Conservation (phyloP, 2,329 filamentous ascomycete genomes). For the Alternaria conjuncta region DNA sequence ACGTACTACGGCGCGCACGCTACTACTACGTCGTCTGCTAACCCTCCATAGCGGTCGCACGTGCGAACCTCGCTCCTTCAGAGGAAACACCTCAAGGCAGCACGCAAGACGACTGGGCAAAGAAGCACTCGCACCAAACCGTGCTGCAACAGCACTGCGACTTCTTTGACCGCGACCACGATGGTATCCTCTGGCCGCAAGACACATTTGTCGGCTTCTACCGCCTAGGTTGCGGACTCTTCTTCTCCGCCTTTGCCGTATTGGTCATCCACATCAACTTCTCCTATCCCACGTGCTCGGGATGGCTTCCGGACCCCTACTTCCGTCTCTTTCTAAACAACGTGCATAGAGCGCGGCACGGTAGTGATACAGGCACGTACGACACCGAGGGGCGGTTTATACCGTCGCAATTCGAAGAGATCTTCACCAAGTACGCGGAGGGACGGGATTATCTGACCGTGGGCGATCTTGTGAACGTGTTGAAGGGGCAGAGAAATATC, state of each 20-base stretch:
- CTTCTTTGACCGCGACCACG: slow-evolving; percentile 60
- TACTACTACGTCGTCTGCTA: not conserved
- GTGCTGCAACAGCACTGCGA: slow-evolving; percentile 61
- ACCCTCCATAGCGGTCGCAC: slow-evolving; percentile 44
- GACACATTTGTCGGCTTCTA: slow-evolving; percentile 60
- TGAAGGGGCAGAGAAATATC: slow-evolving; percentile 51
- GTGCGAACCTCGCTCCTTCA: slow-evolving; percentile 52
- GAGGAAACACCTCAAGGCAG: slow-evolving; percentile 52
- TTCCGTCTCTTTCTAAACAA: slow-evolving; percentile 52
- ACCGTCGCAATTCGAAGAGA: slow-evolving; percentile 57
- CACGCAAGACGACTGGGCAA: slow-evolving; percentile 46
- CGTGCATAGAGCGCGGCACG: slow-evolving; percentile 54
- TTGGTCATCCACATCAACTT: slow-evolving; percentile 59
- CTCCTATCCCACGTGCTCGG: slow-evolving; percentile 56
- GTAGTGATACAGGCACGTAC: slow-evolving; percentile 52
- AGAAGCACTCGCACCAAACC: slow-evolving; percentile 49
- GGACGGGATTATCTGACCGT: slow-evolving; percentile 50
- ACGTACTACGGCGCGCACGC: not conserved
- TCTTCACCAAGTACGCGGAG: slow-evolving; percentile 55
- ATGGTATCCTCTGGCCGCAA: slow-evolving; percentile 60
- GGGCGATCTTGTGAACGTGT: slow-evolving; percentile 47
- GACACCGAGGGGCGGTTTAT: slow-evolving; percentile 56
- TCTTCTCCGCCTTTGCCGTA: slow-evolving; percentile 53
- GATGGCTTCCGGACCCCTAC: slow-evolving; percentile 54
- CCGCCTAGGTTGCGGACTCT: slow-evolving; percentile 53